Conservation (phyloP, 805 yeast species). For the Barnettozyma wickerhamii region DNA sequence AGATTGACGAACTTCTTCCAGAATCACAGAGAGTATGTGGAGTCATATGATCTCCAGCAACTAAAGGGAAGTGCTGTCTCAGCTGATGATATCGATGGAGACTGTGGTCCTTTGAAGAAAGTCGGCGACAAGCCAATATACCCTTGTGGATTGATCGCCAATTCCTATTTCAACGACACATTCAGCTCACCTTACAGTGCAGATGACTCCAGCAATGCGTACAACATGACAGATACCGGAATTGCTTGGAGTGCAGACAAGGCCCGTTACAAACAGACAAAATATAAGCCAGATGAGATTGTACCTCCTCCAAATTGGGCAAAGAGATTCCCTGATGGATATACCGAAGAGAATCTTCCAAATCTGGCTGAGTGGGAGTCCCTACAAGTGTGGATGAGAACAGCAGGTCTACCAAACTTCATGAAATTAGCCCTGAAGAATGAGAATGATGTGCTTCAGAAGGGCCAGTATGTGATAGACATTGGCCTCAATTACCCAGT, state of each 20-base stretch:
- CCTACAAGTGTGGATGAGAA: slow-evolving; percentile 97
- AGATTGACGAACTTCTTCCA: slow-evolving; percentile 87
- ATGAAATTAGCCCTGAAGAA: slow-evolving; percentile 74
- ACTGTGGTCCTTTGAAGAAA: slow-evolving; percentile 61
- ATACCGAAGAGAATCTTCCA: slow-evolving; percentile 77
- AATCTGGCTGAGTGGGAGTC: slow-evolving; percentile 74
- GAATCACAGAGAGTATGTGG: slow-evolving; percentile 91
- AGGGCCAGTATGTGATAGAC: slow-evolving; percentile 68
- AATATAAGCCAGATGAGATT: slow-evolving; percentile 61
- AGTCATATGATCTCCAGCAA: slow-evolving; percentile 77
- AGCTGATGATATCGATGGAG: slow-evolving; percentile 41
- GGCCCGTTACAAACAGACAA: slow-evolving; percentile 65
- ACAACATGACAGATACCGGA: slow-evolving; percentile 37
- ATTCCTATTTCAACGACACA: slow-evolving; percentile 88
- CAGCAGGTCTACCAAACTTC: slow-evolving; percentile 89
- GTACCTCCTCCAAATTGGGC: slow-evolving; percentile 96
- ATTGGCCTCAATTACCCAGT: slow-evolving; percentile 82
- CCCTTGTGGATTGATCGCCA: slow-evolving; percentile 95
- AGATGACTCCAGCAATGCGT: slow-evolving; percentile 7
- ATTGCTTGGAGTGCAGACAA: slow-evolving; percentile 87
- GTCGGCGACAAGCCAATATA: slow-evolving; percentile 60
- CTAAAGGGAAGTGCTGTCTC: slow-evolving; percentile 69
- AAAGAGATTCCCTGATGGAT: slow-evolving; percentile 76
- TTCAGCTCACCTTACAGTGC: slow-evolving; percentile 45
- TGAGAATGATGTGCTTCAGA: slow-evolving; percentile 46